Conservation (phyloP, 352 stramenopile genomes). For the Lagenidium giganteum region DNA sequence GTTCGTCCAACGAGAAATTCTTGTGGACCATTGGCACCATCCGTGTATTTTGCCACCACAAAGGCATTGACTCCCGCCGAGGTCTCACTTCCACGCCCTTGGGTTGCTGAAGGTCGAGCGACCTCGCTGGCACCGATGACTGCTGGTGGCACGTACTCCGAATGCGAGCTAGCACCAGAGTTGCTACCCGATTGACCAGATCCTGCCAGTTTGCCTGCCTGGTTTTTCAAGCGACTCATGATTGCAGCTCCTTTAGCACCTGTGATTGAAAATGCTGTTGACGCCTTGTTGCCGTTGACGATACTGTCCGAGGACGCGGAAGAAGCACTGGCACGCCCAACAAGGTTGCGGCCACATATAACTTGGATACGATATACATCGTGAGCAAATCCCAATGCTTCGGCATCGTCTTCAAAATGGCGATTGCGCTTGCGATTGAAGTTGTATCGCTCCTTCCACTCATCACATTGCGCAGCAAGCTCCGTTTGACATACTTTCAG, state of each 20-base stretch:
- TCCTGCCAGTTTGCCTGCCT: slow-evolving; percentile 32
- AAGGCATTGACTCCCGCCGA: slow-evolving; percentile 45
- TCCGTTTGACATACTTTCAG: slow-evolving; percentile 68
- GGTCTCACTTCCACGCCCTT: slow-evolving; percentile 4
- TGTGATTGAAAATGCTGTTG: slow-evolving; percentile 53
- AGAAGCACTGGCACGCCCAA: not conserved
- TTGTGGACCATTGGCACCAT: slow-evolving; percentile 36
- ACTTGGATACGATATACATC: slow-evolving; percentile 78
- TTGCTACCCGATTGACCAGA: slow-evolving; percentile 19
- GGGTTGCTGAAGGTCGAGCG: too few relatives aligned
- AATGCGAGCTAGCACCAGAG: slow-evolving; percentile 10
- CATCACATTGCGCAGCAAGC: slow-evolving; percentile 62
- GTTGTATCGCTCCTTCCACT: slow-evolving; percentile 77
- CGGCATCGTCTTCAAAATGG: slow-evolving; percentile 74
- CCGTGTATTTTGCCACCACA: slow-evolving; percentile 66
- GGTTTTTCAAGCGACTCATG: slow-evolving; percentile 68
- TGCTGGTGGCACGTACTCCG: slow-evolving; percentile 5
- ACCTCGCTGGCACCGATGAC: too few relatives aligned
- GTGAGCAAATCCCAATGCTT: slow-evolving; percentile 73
- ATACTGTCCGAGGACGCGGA: not conserved
- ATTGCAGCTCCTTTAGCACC: slow-evolving; percentile 32
- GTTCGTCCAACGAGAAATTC: slow-evolving; percentile 72
- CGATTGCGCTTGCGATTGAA: slow-evolving; percentile 71
- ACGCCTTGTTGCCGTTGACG: too few relatives aligned
- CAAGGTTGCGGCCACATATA: slow-evolving; percentile 30